phyloP scores from a whole-genome alignment of 2,329 filamentous ascomycete genomes.

The Ophiostoma populinum region DNA sequence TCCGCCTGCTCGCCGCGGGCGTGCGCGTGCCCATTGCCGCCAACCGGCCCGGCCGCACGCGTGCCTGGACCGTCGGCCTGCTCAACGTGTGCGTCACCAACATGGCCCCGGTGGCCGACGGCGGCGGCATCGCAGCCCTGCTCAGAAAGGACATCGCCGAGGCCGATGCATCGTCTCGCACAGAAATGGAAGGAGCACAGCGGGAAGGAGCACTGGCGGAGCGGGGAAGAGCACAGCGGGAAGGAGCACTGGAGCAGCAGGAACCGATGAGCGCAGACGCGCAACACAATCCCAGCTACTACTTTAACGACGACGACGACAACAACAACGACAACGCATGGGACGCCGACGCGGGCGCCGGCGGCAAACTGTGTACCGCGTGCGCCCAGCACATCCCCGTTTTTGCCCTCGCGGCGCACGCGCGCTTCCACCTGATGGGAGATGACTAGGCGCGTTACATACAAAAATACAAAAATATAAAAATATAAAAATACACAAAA shows the following conservation, averaged over 20 bases:
- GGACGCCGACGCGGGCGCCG: constrained; percentile 1
- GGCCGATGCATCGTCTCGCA: neutral
- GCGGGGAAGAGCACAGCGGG: too few relatives aligned
- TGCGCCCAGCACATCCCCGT: constrained; percentile 15
- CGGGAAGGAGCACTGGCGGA: too few relatives aligned
- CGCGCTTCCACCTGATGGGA: constrained; percentile 14
- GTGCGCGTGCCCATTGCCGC: neutral
- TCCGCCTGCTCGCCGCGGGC: constrained; percentile 10
- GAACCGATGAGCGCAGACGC: neutral
- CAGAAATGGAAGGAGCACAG: too few relatives aligned
- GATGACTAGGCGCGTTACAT: constrained; percentile 1
- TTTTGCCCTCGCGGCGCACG: constrained; percentile 16
- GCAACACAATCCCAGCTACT: constrained; percentile 1
- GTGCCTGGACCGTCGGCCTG: constrained; percentile 57
- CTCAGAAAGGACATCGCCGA: constrained; percentile 38
- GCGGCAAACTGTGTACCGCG: constrained; percentile 10
- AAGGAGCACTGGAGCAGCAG: too few relatives aligned
- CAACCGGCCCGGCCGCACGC: neutral
- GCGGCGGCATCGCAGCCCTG: constrained; percentile 71
- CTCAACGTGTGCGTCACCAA: constrained; percentile 81
- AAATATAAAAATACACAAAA: neutral
- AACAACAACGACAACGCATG: neutral
- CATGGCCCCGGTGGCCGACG: constrained; percentile 46
- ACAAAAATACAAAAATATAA: neutral
- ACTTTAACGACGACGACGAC: constrained; percentile 1